Conservation (phyloP, 78 protist genomes). For the Anaeramoeba flamelloides region DNA sequence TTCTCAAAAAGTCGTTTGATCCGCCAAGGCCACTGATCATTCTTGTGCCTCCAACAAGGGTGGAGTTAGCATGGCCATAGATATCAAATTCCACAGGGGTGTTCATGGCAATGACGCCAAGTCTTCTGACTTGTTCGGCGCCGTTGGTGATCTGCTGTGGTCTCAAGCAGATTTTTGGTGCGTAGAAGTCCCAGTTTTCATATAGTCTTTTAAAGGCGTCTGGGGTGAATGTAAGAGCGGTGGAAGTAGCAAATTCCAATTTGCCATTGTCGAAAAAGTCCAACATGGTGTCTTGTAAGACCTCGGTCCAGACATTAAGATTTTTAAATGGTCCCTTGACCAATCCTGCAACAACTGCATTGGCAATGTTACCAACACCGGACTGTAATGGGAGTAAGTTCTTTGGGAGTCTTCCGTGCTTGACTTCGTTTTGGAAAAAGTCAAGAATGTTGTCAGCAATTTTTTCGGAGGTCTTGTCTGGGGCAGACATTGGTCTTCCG, state of each 20-base stretch:
- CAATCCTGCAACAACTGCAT: slow-evolving; percentile 19
- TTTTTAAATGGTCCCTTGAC: slow-evolving; percentile 1
- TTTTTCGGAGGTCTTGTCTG: background rate
- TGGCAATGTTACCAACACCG: slow-evolving; percentile 22
- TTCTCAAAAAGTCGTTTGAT: slow-evolving; percentile 48
- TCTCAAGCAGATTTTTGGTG: slow-evolving; percentile 25
- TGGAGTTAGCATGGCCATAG: slow-evolving; percentile 48
- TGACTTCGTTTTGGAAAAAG: background rate
- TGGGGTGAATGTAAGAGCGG: background rate
- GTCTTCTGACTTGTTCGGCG: slow-evolving; percentile 33
- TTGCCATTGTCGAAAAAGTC: slow-evolving; percentile 18
- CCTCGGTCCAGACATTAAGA: slow-evolving; percentile 17
- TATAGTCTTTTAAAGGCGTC: slow-evolving; percentile 21
- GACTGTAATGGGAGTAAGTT: slow-evolving; percentile 12
- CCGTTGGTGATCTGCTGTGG: slow-evolving; percentile 42
- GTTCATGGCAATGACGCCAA: slow-evolving; percentile 49
- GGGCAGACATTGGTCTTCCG: slow-evolving; percentile 5
- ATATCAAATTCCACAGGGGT: slow-evolving; percentile 52
- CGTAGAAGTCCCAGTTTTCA: slow-evolving; percentile 36
- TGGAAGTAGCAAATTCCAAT: slow-evolving; percentile 5
- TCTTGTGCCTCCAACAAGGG: slow-evolving; percentile 35
- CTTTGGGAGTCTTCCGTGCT: slow-evolving; percentile 12
- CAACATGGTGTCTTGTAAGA: slow-evolving; percentile 13
- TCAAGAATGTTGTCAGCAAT: slow-evolving; percentile 16
- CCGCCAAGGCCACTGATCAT: slow-evolving; percentile 56